Evolutionary conservation across 495 filamentous ascomycete species (phyloP).

Genomic region (Aspergillus heteromorphus): DNA sequence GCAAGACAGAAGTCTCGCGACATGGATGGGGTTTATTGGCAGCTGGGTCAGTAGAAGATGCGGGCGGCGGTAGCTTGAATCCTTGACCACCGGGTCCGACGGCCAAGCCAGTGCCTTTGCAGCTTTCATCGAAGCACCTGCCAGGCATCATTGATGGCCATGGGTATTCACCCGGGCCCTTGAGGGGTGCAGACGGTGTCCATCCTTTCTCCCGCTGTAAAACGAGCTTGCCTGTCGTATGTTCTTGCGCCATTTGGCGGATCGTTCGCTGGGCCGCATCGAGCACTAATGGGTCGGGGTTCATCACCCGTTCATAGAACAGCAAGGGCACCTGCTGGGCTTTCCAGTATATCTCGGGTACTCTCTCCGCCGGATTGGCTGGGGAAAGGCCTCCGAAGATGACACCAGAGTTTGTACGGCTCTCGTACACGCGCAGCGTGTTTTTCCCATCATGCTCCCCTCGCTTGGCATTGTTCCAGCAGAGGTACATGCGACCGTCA

Average conservation of each 20-base stretch:
- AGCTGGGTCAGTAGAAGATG: too few relatives aligned
- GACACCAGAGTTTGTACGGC: slow-evolving; percentile 13
- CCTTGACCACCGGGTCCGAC: too few relatives aligned
- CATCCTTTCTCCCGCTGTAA: not conserved
- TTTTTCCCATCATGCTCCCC: slow-evolving; percentile 19
- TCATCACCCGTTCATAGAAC: slow-evolving; percentile 34
- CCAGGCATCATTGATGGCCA: not conserved
- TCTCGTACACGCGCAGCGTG: slow-evolving; percentile 28
- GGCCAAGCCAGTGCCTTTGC: too few relatives aligned
- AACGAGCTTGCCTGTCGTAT: not conserved
- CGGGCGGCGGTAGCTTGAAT: too few relatives aligned
- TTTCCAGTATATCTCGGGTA: slow-evolving; percentile 23
- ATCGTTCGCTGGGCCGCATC: slow-evolving; percentile 6
- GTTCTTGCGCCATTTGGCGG: slow-evolving; percentile 4
- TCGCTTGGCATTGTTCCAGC: slow-evolving; percentile 27
- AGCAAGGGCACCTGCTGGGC: slow-evolving; percentile 20
- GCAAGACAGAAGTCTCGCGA: too few relatives aligned
- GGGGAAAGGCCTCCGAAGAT: slow-evolving; percentile 23
- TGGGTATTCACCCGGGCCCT: not conserved
- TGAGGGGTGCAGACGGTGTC: not conserved
- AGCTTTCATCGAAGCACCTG: too few relatives aligned
- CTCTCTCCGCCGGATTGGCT: slow-evolving; percentile 9
- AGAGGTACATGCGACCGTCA: slow-evolving; percentile 23
- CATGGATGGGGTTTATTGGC: too few relatives aligned
- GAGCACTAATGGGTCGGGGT: slow-evolving; percentile 18